Evolutionary conservation across 1,284 basidiomycete genomes (phyloP), one percentile per base, ranked within the genome.

Genomic region (Ustilago loliicola): DNA sequence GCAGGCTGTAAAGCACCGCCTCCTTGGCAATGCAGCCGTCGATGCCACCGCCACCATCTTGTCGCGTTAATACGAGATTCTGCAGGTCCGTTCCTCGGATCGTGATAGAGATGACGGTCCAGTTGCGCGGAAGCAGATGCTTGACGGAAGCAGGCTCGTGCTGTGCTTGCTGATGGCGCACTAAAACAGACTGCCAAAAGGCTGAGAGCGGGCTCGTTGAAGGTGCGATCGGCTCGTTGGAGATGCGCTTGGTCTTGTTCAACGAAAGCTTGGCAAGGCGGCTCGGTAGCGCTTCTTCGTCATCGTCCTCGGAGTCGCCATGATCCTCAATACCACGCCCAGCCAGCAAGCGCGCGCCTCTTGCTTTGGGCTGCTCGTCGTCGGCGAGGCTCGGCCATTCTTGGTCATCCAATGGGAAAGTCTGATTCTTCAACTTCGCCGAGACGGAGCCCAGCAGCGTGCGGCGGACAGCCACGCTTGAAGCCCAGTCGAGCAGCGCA

Each of bases 101-200:
- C n/a, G 72, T 68, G 77, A 99, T 91, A 71, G 92, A 94, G 61
- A 98, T 88, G 11, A 96, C 90, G 5, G 92, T 93, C 95, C 96
- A 98, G 72, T 92, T 89, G 3, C 85, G 74, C 0, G 96, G 95
- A 1, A 98, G 88, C 88, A 72, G 40, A 15, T 65, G 38, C 54
- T 59, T 62, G 32, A 36, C 21, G 10, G 61, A 34, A 17, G 25
- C 66, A 21, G 66, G 29, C 45, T 75, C 68, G 36, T 69, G 57
- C 29, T 72, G 66, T 21, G 69, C 58, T 47, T 72, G 63, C 55
- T 75, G 67, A 57, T 72, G 69, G 36, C 77, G 72, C 7, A 64
- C 53, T n/a, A 65, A 59, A 19, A 69, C 62, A 23, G 66, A 71
- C 48, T 72, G 69, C 69, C 69, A 69, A 34, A 63, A 69, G 25